phyloP scores from a whole-genome alignment of 2,329 filamentous ascomycete genomes.

The Colletotrichum karsti region DNA sequence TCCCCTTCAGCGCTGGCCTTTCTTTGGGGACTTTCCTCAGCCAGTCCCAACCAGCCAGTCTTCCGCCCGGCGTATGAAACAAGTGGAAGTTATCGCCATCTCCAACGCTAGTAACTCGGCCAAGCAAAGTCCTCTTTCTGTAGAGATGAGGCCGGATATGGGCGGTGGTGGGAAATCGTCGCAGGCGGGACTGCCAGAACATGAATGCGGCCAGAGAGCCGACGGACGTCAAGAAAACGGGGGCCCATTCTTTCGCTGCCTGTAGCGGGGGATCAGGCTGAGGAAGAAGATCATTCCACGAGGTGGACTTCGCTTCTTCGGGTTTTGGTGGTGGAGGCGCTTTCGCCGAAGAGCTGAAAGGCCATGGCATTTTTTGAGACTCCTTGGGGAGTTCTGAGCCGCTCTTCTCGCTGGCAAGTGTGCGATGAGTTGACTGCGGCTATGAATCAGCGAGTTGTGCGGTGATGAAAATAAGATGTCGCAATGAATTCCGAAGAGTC shows the following conservation, averaged over 20 bases:
- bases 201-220: slow-evolving; percentile 62
- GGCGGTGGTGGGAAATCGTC: slow-evolving; percentile 81
- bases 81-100: slow-evolving; percentile 97
- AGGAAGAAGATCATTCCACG: slow-evolving; percentile 28
- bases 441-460: slow-evolving; percentile 3
- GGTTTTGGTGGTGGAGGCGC: background rate
- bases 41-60: slow-evolving; percentile 92
- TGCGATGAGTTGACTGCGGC: background rate
- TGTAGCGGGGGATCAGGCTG: slow-evolving; percentile 48
- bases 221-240: slow-evolving; percentile 52
- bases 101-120: slow-evolving; percentile 90
- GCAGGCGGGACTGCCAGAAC: slow-evolving; percentile 80
- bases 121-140: slow-evolving; percentile 79
- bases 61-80: slow-evolving; percentile 94
- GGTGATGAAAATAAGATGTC: background rate
- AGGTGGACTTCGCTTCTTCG: slow-evolving; percentile 35
- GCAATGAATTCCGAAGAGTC: background rate
- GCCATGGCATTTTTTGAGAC: slow-evolving; percentile 40
- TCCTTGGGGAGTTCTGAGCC: slow-evolving; percentile 8
- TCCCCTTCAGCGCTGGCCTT: slow-evolving; percentile 76
- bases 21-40: slow-evolving; percentile 75
- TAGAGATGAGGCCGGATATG: slow-evolving; percentile 81
- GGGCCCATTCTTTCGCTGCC: slow-evolving; percentile 62
- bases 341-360: slow-evolving; percentile 32
- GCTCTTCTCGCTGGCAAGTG: background rate